phyloP scores from a whole-genome alignment of 805 yeast species.

The Kodamaea kakaduensis region DNA sequence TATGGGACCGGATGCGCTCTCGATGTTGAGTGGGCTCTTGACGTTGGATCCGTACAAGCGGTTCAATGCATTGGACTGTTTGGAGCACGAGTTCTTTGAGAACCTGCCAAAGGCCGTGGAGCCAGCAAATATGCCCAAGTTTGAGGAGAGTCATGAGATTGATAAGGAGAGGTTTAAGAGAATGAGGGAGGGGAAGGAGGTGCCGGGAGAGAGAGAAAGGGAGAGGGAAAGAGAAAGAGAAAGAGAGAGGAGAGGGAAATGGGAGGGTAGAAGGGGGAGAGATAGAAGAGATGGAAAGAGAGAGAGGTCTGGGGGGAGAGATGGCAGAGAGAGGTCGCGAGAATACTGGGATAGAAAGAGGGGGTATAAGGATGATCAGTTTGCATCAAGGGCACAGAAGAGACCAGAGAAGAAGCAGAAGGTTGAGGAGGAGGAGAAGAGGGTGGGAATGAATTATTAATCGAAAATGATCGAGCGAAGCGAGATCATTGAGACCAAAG shows the following conservation, averaged over 20 bases:
- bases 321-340: background rate
- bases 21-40: conserved; percentile 58
- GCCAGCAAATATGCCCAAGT: conserved; percentile 54
- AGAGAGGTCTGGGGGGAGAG: background rate
- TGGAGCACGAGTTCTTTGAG: conserved; percentile 64
- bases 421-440: no score
- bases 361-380: conserved; percentile 7
- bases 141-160: conserved; percentile 86
- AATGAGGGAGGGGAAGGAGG: conserved; percentile 24
- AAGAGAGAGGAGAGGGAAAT: background rate
- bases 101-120: conserved; percentile 61
- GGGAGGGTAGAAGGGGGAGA: background rate
- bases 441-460: conserved; percentile 9
- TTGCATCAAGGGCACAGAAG: no score
- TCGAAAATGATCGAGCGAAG: background rate
- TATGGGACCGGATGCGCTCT: conserved; percentile 46
- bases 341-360: conserved; percentile 8
- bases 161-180: conserved; percentile 60
- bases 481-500: conserved; percentile 1
- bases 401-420: no score
- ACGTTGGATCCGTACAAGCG: conserved; percentile 68
- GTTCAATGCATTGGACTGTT: conserved; percentile 74
- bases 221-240: background rate
- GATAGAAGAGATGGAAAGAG: background rate
- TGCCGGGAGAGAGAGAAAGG: background rate